phyloP scores from a whole-genome alignment of 768 basidiomycete genomes.

The Tephrocybe sp. region DNA sequence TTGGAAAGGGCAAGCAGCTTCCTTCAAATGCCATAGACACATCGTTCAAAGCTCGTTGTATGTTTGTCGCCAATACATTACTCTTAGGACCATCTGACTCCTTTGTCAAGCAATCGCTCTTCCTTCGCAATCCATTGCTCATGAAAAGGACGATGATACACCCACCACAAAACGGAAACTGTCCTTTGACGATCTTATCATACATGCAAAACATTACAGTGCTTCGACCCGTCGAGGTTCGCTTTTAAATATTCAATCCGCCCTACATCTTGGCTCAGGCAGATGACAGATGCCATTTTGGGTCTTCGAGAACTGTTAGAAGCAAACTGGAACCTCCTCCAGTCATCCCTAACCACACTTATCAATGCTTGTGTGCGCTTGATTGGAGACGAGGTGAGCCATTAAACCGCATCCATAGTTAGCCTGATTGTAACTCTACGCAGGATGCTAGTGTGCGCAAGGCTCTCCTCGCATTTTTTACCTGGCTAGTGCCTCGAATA shows the following conservation, averaged over 20 bases:
- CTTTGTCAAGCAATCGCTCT: conserved; percentile 73
- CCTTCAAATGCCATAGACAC: conserved; percentile 90
- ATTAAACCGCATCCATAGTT: not conserved
- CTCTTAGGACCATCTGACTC: not conserved
- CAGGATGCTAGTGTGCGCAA: conserved; percentile 84
- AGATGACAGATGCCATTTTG: conserved; percentile 59
- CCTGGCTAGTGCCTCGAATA: conserved; percentile 69
- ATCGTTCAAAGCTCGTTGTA: conserved; percentile 93
- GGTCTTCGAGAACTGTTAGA: conserved; percentile 74
- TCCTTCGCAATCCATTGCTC: conserved; percentile 76
- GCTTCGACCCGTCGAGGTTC: conserved; percentile 70
- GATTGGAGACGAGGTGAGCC: conserved; percentile 77
- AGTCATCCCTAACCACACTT: conserved; percentile 49
- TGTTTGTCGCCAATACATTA: conserved; percentile 24
- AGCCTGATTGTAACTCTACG: conserved; percentile 9
- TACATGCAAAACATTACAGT: conserved; percentile 83
- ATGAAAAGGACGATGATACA: conserved; percentile 48
- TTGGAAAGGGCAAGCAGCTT: conserved; percentile 88
- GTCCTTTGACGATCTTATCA: conserved; percentile 71
- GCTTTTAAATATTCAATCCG: conserved; percentile 4
- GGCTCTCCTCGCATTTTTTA: conserved; percentile 60
- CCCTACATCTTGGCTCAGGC: not conserved
- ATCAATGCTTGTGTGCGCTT: conserved; percentile 64
- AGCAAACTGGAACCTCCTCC: conserved; percentile 52
- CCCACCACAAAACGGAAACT: conserved; percentile 79